Base-by-base conservation (phyloP, 2,329 filamentous ascomycete species). In the Ceratocystis destructans region DNA sequence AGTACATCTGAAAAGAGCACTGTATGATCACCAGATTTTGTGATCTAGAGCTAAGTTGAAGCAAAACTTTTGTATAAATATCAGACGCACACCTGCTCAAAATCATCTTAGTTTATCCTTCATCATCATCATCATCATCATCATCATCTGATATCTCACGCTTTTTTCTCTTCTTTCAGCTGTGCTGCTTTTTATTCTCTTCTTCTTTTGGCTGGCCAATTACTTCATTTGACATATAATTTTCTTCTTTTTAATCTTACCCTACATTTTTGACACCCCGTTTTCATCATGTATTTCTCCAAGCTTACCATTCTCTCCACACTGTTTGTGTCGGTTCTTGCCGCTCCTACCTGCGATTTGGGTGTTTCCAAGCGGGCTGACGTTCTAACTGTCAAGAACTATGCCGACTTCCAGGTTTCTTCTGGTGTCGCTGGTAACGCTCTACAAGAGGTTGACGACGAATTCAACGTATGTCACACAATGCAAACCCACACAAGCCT, bases 361-460 rank as follows among this genome's bases (percentile, higher is more conserved):
- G 73, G 74, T 10, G 69, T 70, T 45, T 45, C 45, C 45, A 68
- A 64, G 68, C 66, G 66, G 64, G 71, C 73, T 41, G 72, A 70
- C 25, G 69, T 74, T 59, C 71, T 76, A 61, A 71, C 70, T 0
- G 68, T 69, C n/a, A 70, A 71, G 64, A 41, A 68, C 66, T 76
- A 76, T 68, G 69, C 73, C 48, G 69, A 76, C 44, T 82, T 83
- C 72, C 77, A 79, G 69, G 75, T 84, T 62, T 80, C 80, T 0
- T 77, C 77, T 57, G 81, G 82, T 2, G 73, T 77, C 8, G 80
- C 77, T 25, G 81, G 82, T 64, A 78, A 83, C 59, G 81, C 80
- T 12, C 75, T 83, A 22, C 77, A 74, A 1, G 81, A 83, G 72
- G 81, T 81, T 65, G 74, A 80, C 59, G 77, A 79, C 64, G 79